Base-by-base conservation (phyloP, 345 rosid genomes). In the Boechera retrofracta region DNA sequence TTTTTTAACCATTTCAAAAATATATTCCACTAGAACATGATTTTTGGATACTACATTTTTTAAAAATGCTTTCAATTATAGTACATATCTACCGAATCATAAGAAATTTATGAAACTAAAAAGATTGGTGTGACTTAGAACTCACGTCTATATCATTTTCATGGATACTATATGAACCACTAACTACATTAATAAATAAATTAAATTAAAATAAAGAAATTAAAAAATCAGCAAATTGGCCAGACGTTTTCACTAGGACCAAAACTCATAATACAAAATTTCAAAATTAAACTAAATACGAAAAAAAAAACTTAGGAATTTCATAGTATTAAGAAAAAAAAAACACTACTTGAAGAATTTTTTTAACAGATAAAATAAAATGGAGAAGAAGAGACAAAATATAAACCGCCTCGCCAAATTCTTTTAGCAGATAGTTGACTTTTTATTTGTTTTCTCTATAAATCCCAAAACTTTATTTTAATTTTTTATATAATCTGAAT, bases 361-460 rank as follows among this genome's bases (percentile, higher is more conserved):
- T 44, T 1, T 13, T 12, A 11, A 42, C 2, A 12, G 3, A 71
- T 10, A 10, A 9, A 16, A 36, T 2, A 42, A 54, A 1, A 29
- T 39, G 4, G 26, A 59, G 42, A 72, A 60, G 36, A 72, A 67
- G 59, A 15, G 64, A 73, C 82, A 73, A 78, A 78, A 66, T 49
- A 21, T 33, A 73, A 78, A 73, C 82, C 33, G 81, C 64, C 58
- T 73, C 52, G 16, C 49, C 53, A 79, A 73, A 58, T 67, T 47
- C 45, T 53, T 67, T 71, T 73, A 28, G 77, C 65, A 73, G 82
- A 73, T 71, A 78, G 82, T 79, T 79, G 82, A 79, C 82, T 79
- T 78, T 78, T 8, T 32, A 45, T 78, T 64, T 78, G 81, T 72
- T 66, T 52, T 52, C 28, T 65, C 51, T 67, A 56, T 32, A 72